Evolutionary conservation across 2,329 filamentous ascomycete genomes (phyloP).

Genomic region (Zymoseptoria brevis): DNA sequence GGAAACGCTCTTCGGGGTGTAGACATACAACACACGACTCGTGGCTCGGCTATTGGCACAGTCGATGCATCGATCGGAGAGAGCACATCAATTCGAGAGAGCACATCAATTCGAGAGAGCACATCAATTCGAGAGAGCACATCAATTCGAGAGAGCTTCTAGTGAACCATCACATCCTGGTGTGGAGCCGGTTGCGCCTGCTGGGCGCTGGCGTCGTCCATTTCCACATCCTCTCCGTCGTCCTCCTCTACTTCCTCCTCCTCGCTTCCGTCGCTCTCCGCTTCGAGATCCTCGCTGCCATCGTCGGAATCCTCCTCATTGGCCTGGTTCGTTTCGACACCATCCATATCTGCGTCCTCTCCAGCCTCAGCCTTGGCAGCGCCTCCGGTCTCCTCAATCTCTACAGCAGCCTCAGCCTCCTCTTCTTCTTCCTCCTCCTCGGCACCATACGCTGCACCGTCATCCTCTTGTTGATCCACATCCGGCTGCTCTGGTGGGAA

Average conservation of each 20-base stretch:
- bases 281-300: slow-evolving; percentile 47
- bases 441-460: slow-evolving; percentile 76
- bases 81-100: not conserved
- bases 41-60: no score
- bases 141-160: not conserved
- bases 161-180: slow-evolving; percentile 24
- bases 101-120: not conserved
- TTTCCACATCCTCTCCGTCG: slow-evolving; percentile 28
- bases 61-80: not conserved
- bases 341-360: slow-evolving; percentile 70
- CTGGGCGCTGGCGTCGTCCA: slow-evolving; percentile 16
- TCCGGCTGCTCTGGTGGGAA: slow-evolving; percentile 97
- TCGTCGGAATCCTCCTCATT: slow-evolving; percentile 56
- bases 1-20: no score
- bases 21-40: not conserved
- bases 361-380: slow-evolving; percentile 28
- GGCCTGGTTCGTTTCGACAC: slow-evolving; percentile 49
- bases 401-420: slow-evolving; percentile 52
- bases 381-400: slow-evolving; percentile 44
- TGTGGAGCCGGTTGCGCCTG: slow-evolving; percentile 7
- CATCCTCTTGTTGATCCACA: slow-evolving; percentile 77
- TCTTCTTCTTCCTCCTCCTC: slow-evolving; percentile 69
- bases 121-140: not conserved
- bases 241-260: slow-evolving; percentile 37
- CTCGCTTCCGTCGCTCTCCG: slow-evolving; percentile 37